Percentiles rank a stretch among this genome's conserved stretches.
Evolutionary conservation across 129 eudicot genomes (phyloP).

Genomic region (Tagetes erecta): DNA sequence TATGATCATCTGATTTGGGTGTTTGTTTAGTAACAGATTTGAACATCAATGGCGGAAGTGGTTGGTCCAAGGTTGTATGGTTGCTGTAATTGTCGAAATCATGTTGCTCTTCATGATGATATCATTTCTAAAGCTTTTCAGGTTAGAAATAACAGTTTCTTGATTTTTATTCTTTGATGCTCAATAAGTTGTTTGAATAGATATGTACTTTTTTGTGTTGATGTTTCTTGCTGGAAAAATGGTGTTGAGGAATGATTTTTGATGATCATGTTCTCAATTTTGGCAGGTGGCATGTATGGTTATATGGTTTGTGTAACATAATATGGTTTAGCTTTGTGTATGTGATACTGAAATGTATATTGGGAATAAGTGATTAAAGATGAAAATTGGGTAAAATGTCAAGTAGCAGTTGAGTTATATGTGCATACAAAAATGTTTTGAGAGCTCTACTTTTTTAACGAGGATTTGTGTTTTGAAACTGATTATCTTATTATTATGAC

Average conservation of each 20-base stretch:
- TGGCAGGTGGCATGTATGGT: not conserved
- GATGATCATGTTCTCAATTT: not conserved
- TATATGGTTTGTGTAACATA: not conserved
- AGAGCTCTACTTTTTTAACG: not conserved
- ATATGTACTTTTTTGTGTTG: not conserved
- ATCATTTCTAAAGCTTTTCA: slow-evolving; percentile 62
- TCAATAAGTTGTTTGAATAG: not conserved
- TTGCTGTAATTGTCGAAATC: slow-evolving; percentile 77
- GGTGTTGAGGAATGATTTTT: not conserved
- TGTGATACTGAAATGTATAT: slow-evolving; percentile 16
- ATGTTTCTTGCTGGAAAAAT: not conserved
- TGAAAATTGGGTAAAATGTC: slow-evolving; percentile 11
- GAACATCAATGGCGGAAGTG: slow-evolving; percentile 61
- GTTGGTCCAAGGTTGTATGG: slow-evolving; percentile 75
- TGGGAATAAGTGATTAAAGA: slow-evolving; percentile 6
- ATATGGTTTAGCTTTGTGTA: not conserved
- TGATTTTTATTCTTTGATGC: not conserved
- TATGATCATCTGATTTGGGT: slow-evolving; percentile 35
- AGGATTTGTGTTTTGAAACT: slow-evolving; percentile 10
- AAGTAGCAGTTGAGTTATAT: slow-evolving; percentile 3
- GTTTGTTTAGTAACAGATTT: slow-evolving; percentile 12
- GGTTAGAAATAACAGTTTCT: not conserved
- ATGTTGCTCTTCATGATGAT: slow-evolving; percentile 79
- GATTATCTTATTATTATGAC: not conserved
- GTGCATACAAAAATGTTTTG: slow-evolving; percentile 15